Base-by-base conservation (phyloP, 148 eudicot genomes). In the Rhododendron molle region DNA sequence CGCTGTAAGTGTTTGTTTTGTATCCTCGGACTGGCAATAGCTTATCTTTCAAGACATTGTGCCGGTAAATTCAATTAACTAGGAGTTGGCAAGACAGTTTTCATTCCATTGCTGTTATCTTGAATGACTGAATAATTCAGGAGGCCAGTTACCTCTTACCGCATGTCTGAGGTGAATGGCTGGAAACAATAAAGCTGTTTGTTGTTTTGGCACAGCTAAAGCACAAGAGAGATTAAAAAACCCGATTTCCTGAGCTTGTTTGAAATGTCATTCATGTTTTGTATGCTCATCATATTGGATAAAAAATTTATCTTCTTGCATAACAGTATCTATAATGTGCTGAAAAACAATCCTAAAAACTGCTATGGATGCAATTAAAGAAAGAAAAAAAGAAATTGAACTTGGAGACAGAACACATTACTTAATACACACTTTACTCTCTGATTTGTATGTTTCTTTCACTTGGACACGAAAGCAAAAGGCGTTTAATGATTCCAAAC, bases 1-100 rank as follows among this genome's bases (percentile, higher is more conserved):
- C 54, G 98, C 96, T 71, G 98, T 95, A 92, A 94, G 97, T 90
- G 49, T 81, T 81, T 82, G 44, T 62, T 76, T 36, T 34, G 11
- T 40, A 60, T 50, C 82, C 62, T 79, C 8, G 13, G 62, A 50
- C 23, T 78, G 54, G 18, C 56, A 47, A 78, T 47, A n/a, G 56
- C 36, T 44, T n/a, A 13, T 78, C 56, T 78, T 26, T 47, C 36
- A 78, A 47, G 13, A n/a, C 18, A 77, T 44, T 78, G 56, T 78
- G 34, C 56, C 15, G 81, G 20, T 14, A 44, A 78, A 47, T 47
- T 78, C 6, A 47, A 16, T 40, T 49, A 13, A 47, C 81, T 26
- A 26, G 7, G 50, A 47, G 12, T 78, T 78, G 58, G 56, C 58
- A 21, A 76, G 28, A 4, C 34, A 78, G 18, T 47, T 44, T 58